Percentiles rank a stretch among this genome's conserved stretches.
phyloP scores from a whole-genome alignment of 768 basidiomycete species.

The Kwoniella mangroviensis region DNA sequence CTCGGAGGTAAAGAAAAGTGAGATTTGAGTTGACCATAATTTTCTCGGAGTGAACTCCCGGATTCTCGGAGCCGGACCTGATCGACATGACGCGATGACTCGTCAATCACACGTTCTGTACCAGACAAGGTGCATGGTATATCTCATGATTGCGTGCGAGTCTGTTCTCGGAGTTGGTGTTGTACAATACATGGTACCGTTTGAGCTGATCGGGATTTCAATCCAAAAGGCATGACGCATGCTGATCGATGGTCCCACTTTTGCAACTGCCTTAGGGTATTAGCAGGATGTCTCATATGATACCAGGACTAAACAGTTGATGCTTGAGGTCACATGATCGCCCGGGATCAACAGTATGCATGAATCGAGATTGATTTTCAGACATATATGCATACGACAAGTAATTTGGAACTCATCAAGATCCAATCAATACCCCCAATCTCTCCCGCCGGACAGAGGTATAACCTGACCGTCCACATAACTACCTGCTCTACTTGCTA shows the following conservation, averaged over 20 bases:
- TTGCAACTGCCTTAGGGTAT: no score
- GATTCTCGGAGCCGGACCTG: constrained; percentile 15
- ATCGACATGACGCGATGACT: constrained; percentile 7
- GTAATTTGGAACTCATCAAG: no score
- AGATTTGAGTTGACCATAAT: background rate
- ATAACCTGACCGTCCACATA: constrained; percentile 33
- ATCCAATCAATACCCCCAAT: constrained; percentile 11
- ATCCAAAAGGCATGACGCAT: no score
- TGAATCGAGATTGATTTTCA: no score
- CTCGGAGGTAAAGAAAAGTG: constrained; percentile 7
- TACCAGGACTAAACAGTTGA: no score
- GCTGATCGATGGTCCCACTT: no score
- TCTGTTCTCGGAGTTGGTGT: background rate
- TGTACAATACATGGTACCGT: background rate
- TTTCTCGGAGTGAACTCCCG: background rate
- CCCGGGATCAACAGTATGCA: no score
- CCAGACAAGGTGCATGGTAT: background rate
- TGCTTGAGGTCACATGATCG: no score
- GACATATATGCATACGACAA: no score
- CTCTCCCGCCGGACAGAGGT: constrained; percentile 20
- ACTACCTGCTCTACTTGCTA: constrained; percentile 36
- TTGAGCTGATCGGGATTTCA: background rate
- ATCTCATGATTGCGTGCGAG: background rate
- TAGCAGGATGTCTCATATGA: no score
- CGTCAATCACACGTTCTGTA: constrained; percentile 1